Evolutionary conservation across 805 yeast species (phyloP), one percentile per base, ranked within the genome.

Genomic region (Ascoidea rubescens): DNA sequence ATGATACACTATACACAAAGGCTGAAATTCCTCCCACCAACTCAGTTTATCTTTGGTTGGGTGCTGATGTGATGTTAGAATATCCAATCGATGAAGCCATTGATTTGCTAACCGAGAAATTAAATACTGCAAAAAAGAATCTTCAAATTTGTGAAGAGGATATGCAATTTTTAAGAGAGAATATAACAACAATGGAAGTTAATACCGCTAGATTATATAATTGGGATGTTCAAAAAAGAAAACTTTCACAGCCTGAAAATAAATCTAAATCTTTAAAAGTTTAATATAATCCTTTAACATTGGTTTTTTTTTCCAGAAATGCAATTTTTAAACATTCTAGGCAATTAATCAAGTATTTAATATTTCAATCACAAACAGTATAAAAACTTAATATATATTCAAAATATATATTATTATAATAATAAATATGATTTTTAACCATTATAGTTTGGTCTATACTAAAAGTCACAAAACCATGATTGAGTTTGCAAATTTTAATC

Each of bases 41-140:
- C 43, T 77, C 75, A 32, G 98, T 93, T 1, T 80, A 80, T 57
- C 71, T 93, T 49, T 93, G 99, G 99, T 74, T 93, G n/a, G 99
- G 99, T 8, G 99, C 99, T 0, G 96, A 89, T 59, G 90, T 91
- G 6, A 91, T 93, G 98, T 73, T 93, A 62, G 98, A 93, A 64
- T 93, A 91, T 62, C 90, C 96, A 12, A 70, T 88, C 31, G 85
- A 77, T 45, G 99, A 93, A 65, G 99, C 99, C 1, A 75, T 81
- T 49, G 82, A 73, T 43, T 72, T 93, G 58, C 70, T 93, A 52
- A 62, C 71, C 10, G 73, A 73, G 45, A 80, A 91, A 64, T 73
- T 90, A 55, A 64, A 65, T 12, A 77, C 78, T 42, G 89, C 95
- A 14, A 69, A 76, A 58, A 70, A 74, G 45, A 83, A 78, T 57